A percentile compares a stretch with the other conserved stretches of the same genome.
These are phyloP conservation scores for Heimioporus punctisporus DNA, from an alignment of 1,284 basidiomycete genomes.

Conservation along the genomic window DNA sequence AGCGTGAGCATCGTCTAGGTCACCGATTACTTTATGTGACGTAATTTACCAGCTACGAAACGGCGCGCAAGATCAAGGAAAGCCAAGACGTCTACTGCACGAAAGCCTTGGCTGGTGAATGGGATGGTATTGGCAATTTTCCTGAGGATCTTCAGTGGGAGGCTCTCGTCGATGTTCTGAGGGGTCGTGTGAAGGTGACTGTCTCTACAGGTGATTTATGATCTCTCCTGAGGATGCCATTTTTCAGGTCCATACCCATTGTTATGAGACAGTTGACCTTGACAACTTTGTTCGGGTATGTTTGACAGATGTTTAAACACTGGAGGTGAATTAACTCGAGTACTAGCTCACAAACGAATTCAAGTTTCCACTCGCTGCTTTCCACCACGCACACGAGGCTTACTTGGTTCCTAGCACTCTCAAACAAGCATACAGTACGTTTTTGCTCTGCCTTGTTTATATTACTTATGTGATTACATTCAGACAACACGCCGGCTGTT, in stretches of 20 bases:
- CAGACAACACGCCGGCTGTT: constrained; percentile 61
- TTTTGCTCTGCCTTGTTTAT: background rate
- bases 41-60: constrained; percentile 51
- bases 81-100: constrained; percentile 76
- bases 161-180: constrained; percentile 83
- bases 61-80: constrained; percentile 73
- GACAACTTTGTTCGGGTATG: constrained; percentile 75
- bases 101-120: constrained; percentile 58
- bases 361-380: constrained; percentile 72
- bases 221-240: background rate
- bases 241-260: constrained; percentile 74
- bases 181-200: constrained; percentile 72
- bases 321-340: constrained; percentile 7
- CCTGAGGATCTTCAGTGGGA: constrained; percentile 87
- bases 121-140: constrained; percentile 63
- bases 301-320: constrained; percentile 10
- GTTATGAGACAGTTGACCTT: constrained; percentile 80
- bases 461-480: background rate
- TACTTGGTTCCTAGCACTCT: constrained; percentile 78
- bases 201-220: background rate
- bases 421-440: constrained; percentile 68
- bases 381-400: constrained; percentile 84
- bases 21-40: constrained; percentile 2
- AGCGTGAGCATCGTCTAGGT: constrained; percentile 27
- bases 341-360: constrained; percentile 78